phyloP scores from a whole-genome alignment of 108 stramenopile genomes.

The Cyclotella atomus region DNA sequence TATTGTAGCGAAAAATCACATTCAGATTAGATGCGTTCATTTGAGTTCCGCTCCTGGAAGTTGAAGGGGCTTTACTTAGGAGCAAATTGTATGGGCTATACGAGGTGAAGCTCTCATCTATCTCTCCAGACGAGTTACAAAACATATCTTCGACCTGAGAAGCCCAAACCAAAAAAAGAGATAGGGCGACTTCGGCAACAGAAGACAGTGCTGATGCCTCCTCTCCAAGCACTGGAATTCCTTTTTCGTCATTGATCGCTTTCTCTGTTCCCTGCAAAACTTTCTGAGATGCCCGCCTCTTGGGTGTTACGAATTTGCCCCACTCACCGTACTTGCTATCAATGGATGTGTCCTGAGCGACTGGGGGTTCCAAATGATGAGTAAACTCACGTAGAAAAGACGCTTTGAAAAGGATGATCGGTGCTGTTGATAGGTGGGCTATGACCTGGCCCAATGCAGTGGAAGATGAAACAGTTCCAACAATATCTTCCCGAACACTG shows the following conservation, averaged over 20 bases:
- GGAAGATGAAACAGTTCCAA: conserved; percentile 31
- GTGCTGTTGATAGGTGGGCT: conserved; percentile 33
- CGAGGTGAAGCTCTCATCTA: conserved; percentile 11
- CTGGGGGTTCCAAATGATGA: too few relatives aligned
- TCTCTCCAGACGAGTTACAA: neutral
- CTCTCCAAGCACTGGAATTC: neutral
- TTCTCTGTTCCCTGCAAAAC: neutral
- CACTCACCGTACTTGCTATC: conserved; percentile 34
- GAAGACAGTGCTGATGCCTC: neutral
- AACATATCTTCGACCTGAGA: conserved; percentile 32
- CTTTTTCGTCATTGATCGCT: neutral
- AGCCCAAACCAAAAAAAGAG: conserved; percentile 37
- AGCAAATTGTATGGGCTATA: conserved; percentile 31
- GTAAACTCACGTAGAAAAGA: conserved; percentile 29
- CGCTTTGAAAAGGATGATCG: conserved; percentile 19
- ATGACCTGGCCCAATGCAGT: conserved; percentile 43
- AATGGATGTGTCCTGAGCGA: too few relatives aligned
- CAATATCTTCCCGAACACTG: conserved; percentile 33
- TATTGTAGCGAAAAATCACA: conserved; percentile 32
- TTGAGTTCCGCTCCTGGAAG: neutral
- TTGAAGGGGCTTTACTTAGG: conserved; percentile 31
- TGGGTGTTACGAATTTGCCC: conserved; percentile 47
- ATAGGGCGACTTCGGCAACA: conserved; percentile 26
- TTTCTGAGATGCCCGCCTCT: conserved; percentile 34
- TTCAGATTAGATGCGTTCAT: conserved; percentile 42